Evolutionary conservation across 371 early-diverging fungal genomes (phyloP), one percentile per base, ranked within the genome.

Genomic region (Paramicrosporidium saccamoebae): DNA sequence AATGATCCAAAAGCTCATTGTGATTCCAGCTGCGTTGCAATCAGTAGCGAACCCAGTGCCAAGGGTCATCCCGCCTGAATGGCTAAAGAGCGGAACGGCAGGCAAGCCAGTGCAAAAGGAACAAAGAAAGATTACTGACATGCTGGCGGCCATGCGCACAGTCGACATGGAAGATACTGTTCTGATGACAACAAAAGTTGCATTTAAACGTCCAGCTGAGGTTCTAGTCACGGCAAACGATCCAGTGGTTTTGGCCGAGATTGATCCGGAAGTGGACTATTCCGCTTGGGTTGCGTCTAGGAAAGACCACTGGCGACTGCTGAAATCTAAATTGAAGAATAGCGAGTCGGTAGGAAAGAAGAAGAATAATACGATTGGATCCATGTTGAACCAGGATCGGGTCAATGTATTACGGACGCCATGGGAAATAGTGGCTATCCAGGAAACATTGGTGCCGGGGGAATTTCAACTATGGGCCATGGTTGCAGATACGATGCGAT

Each of bases 1-100:
- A 11, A 78, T 84, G 1, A 71, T 99, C 32, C 84, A 79, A 36
- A 90, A 94, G 38, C 46, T 97, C 19, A 86, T 99, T 31, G 79
- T 92, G 3, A 86, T 99, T 33, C 99, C 99, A 3, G 96, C 97
- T 2, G 79, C 88, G 2, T 69, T 82, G 69, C 98, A 99, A 42
- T 58, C 64, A 12, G 64, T 97, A 3, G 15, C 49, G 3, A 96
- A 96, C 40, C 95, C 95, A 1, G 61, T 97, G 2, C 71, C 75
- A 8, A 53, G 92, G 12, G 62, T 97, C 2, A 42, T 50, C 6
- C 77, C 82, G 36, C 96, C 97, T 0, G 78, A 86, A 24, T 96
- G 96, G 97, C 42, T 94, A 16, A 41, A 46, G 11, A 67, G 64
- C 30, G 57, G 79, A 10, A 58, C 82, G 1, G 48, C 58, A 4